Base-by-base conservation (phyloP, 805 yeast species). In the Hanseniaspora occidentalis region DNA sequence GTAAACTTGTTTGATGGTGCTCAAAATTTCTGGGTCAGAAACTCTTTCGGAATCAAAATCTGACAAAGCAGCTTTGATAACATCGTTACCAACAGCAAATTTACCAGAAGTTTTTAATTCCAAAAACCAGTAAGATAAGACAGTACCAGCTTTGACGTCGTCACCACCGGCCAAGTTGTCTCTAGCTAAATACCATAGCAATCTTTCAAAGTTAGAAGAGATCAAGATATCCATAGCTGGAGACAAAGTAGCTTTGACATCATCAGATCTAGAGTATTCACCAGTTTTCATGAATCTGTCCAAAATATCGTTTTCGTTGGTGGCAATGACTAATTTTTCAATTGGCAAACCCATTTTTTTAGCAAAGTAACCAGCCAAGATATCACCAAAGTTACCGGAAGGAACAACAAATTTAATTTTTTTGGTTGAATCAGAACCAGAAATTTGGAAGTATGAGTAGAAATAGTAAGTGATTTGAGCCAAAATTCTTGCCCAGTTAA, bases 171-270 rank as follows among this genome's bases (percentile, higher is more conserved):
- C 67, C 36, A 55, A 36, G 42, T 80, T 71, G 52, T 82, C 79
- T 58, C 88, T 77, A 21, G 88, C 83, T 58, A 88, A 73, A 57
- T 84, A 86, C 98, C 98, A 92, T 50, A 92, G 69, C 58, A 88
- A 75, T 64, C 99, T 81, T 69, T 92, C 99, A 56, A 92, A 92
- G 64, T 92, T 92, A 21, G 95, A 83, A 14, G 96, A 85, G 43
- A 92, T 84, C 52, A 85, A 73, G 54, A 92, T 92, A 62, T 92
- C 99, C 99, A 92, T 92, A 35, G 99, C 99, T 47, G 99, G 99
- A 2, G 96, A 84, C 52, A 78, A 67, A 10, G 97, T 88, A 25
- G 89, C 86, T 57, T 81, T 84, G 36, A 85, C 97, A 42, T 73
- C 75, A 41, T 67, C 67, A 25, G 67, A 64, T 69, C 85, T 88